Evolutionary conservation across 1,284 basidiomycete species (phyloP).

Genomic region (Irpex sp.): DNA sequence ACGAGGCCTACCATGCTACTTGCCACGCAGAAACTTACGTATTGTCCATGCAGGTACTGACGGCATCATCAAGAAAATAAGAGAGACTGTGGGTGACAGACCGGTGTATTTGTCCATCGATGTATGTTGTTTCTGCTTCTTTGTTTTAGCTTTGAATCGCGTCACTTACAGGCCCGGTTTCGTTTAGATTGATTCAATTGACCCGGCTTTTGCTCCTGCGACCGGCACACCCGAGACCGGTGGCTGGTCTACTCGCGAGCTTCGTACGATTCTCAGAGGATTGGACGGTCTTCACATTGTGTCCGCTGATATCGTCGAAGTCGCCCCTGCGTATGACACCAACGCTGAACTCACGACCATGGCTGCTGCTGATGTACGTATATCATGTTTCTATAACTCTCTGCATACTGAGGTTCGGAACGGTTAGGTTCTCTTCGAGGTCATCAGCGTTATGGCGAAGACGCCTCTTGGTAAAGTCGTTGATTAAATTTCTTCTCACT

Average conservation of each 20-base stretch:
- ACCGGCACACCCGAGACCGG: slow-evolving; percentile 72
- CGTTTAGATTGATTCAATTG: slow-evolving; percentile 66
- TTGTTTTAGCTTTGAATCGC: background rate
- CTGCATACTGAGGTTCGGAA: slow-evolving; percentile 5
- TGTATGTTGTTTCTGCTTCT: slow-evolving; percentile 33
- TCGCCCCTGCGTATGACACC: slow-evolving; percentile 78
- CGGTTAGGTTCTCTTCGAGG: slow-evolving; percentile 63
- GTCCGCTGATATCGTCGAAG: slow-evolving; percentile 80
- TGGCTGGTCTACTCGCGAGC: slow-evolving; percentile 75
- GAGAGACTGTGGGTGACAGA: slow-evolving; percentile 59
- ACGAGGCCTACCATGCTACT: slow-evolving; percentile 5
- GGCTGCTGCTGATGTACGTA: slow-evolving; percentile 74
- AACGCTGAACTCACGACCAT: slow-evolving; percentile 77
- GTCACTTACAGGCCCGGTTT: background rate
- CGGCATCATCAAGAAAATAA: slow-evolving; percentile 70
- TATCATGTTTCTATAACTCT: background rate
- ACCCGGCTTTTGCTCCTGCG: slow-evolving; percentile 77
- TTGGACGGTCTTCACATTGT: slow-evolving; percentile 71
- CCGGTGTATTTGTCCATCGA: slow-evolving; percentile 77
- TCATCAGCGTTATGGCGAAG: slow-evolving; percentile 76
- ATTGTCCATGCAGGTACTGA: slow-evolving; percentile 41
- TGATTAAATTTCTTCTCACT: background rate
- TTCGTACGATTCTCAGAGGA: slow-evolving; percentile 71
- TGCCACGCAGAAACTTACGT: background rate
- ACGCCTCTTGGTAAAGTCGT: slow-evolving; percentile 63